Percentiles rank a stretch among this genome's conserved stretches.
These are phyloP conservation scores for Coemansia sp. DNA, from an alignment of 192 early-diverging fungal genomes.

Conservation along the genomic window DNA sequence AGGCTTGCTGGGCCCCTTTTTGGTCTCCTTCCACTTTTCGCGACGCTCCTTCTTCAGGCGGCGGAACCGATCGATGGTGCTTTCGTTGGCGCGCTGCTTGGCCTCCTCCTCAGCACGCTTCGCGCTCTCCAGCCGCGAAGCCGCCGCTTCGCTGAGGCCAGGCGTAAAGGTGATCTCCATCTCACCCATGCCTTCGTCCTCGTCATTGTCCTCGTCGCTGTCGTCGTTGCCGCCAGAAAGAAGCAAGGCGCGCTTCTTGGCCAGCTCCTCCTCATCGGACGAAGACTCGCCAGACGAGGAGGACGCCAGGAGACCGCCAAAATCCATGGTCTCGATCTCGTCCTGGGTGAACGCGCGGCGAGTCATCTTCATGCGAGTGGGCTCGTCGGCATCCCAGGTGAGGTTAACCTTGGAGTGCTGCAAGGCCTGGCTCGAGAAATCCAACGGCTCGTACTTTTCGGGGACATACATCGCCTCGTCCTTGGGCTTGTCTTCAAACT, in stretches of 20 bases:
- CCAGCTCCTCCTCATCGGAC: slow-evolving; percentile 60
- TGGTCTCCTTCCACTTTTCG: slow-evolving; percentile 61
- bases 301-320: slow-evolving; percentile 85
- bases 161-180: slow-evolving; percentile 98
- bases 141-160: slow-evolving; percentile 77
- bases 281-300: slow-evolving; percentile 60
- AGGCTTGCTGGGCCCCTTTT: slow-evolving; percentile 14
- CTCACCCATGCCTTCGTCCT: slow-evolving; percentile 62
- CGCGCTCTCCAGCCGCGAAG: slow-evolving; percentile 55
- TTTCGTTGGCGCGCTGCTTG: slow-evolving; percentile 62
- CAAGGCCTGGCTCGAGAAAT: slow-evolving; percentile 80
- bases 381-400: slow-evolving; percentile 96
- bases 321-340: slow-evolving; percentile 90
- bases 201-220: slow-evolving; percentile 17
- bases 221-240: slow-evolving; percentile 29
- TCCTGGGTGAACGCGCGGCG: slow-evolving; percentile 85
- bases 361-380: slow-evolving; percentile 77
- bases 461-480: slow-evolving; percentile 63
- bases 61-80: slow-evolving; percentile 80
- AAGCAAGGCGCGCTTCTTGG: slow-evolving; percentile 48
- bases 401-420: slow-evolving; percentile 93
- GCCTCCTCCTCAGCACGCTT: slow-evolving; percentile 56
- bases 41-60: slow-evolving; percentile 85
- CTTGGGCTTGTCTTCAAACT: slow-evolving; percentile 75
- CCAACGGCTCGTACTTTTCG: slow-evolving; percentile 69